Conservation (phyloP, 192 early-diverging fungal genomes). For the Podila horticola region DNA sequence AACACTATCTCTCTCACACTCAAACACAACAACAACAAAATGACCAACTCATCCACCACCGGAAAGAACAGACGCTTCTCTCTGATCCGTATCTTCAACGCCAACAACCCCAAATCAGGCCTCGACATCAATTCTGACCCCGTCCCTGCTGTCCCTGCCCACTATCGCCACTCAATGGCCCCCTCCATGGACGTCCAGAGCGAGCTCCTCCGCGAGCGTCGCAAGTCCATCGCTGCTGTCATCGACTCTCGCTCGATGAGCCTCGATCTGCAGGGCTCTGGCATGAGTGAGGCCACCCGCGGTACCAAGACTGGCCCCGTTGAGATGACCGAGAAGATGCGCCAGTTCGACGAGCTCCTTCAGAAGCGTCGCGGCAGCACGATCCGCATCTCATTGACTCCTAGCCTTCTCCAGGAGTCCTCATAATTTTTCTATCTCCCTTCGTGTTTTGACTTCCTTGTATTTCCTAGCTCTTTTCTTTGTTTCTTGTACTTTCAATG, state of each 20-base stretch:
- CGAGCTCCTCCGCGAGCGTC: constrained; percentile 38
- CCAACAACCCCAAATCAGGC: constrained; percentile 11
- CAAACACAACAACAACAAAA: not conserved
- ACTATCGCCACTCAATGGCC: constrained; percentile 47
- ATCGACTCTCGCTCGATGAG: constrained; percentile 31
- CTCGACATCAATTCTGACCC: constrained; percentile 3
- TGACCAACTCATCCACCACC: constrained; percentile 6
- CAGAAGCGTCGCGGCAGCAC: constrained; percentile 52
- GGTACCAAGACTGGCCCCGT: constrained; percentile 18
- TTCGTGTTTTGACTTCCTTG: not conserved
- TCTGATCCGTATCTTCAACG: constrained; percentile 35
- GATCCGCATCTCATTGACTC: constrained; percentile 43
- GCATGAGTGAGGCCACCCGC: not conserved
- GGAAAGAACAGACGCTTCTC: constrained; percentile 40
- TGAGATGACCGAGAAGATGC: constrained; percentile 55
- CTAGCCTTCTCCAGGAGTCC: constrained; percentile 40
- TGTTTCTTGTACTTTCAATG: not conserved
- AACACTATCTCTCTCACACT: no score
- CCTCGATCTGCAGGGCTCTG: constrained; percentile 22
- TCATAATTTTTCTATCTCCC: not conserved
- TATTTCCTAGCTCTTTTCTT: not conserved
- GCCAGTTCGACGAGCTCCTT: constrained; percentile 54
- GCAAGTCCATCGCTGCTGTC: constrained; percentile 42
- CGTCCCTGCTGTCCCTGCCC: constrained; percentile 22
- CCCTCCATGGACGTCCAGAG: constrained; percentile 40